These are phyloP conservation scores for Rhizophora apiculata DNA, from an alignment of 345 rosid genomes.

Conservation along the genomic window DNA sequence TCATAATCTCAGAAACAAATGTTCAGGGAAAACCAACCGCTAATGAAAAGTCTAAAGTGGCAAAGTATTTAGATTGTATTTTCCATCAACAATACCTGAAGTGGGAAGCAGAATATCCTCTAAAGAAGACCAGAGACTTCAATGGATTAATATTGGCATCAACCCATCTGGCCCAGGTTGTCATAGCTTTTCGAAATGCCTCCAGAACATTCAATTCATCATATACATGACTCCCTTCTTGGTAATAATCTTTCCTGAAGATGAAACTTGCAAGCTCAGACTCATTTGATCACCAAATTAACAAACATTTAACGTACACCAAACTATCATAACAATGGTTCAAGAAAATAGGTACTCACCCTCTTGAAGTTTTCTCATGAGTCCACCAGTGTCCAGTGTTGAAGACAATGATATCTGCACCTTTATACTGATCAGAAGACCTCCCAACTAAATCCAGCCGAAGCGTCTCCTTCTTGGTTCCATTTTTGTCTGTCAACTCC, in stretches of 20 bases:
- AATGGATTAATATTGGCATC: constrained; percentile 66
- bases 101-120: constrained; percentile 94
- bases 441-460: constrained; percentile 83
- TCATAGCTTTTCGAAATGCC: constrained; percentile 85
- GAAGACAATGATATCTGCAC: constrained; percentile 73
- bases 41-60: not conserved
- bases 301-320: not conserved
- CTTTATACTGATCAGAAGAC: constrained; percentile 64
- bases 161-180: constrained; percentile 91
- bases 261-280: constrained; percentile 6
- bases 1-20: not conserved
- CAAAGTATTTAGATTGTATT: no score
- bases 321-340: not conserved
- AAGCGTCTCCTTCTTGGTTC: constrained; percentile 69
- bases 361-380: constrained; percentile 89
- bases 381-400: constrained; percentile 99
- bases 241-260: constrained; percentile 86
- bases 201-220: constrained; percentile 73
- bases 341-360: constrained; percentile 39
- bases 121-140: constrained; percentile 70
- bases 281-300: not conserved
- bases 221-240: constrained; percentile 83
- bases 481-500: constrained; percentile 58
- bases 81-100: constrained; percentile 55
- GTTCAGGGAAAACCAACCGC: not conserved